Conservation (phyloP, 1,139 yeast species). For the Eremothecium sinecaudum region DNA sequence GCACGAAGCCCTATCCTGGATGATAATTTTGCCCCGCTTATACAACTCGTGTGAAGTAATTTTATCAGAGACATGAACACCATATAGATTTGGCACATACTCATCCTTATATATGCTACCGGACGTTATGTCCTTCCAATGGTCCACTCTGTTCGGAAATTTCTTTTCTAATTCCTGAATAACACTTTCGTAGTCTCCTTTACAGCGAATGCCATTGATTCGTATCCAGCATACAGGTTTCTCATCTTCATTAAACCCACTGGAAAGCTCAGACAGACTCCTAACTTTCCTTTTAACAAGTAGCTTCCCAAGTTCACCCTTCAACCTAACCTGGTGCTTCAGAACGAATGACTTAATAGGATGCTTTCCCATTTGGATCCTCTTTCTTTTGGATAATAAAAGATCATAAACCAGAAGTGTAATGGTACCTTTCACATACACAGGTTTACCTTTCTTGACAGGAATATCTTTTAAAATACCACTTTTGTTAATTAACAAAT, state of each 20-base stretch:
- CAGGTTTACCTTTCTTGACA: slow-evolving; percentile 37
- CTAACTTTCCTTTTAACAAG: slow-evolving; percentile 46
- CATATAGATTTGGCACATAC: slow-evolving; percentile 65
- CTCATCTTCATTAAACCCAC: slow-evolving; percentile 39
- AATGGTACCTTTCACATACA: slow-evolving; percentile 29
- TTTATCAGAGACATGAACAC: slow-evolving; percentile 66
- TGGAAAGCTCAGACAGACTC: slow-evolving; percentile 35
- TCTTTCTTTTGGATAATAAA: slow-evolving; percentile 61
- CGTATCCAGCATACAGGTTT: slow-evolving; percentile 90
- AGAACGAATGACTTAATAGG: slow-evolving; percentile 76
- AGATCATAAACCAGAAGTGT: slow-evolving; percentile 68
- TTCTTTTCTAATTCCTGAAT: slow-evolving; percentile 36
- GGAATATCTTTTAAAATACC: slow-evolving; percentile 40
- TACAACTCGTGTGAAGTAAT: slow-evolving; percentile 60
- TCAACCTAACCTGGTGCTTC: slow-evolving; percentile 66
- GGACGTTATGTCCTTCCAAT: slow-evolving; percentile 44
- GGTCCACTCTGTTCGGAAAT: slow-evolving; percentile 28
- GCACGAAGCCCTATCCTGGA: slow-evolving; percentile 94
- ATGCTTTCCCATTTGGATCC: slow-evolving; percentile 85
- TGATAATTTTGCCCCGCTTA: slow-evolving; percentile 65
- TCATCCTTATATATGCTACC: slow-evolving; percentile 64
- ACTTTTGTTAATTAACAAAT: slow-evolving; percentile 54
- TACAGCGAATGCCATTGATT: slow-evolving; percentile 48
- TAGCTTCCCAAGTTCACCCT: slow-evolving; percentile 71
- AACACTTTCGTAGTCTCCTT: slow-evolving; percentile 26